Percentiles rank a stretch among this genome's conserved stretches.
These are phyloP conservation scores for Penicillium freii DNA, from an alignment of 2,329 filamentous ascomycete species.

Conservation along the genomic window DNA sequence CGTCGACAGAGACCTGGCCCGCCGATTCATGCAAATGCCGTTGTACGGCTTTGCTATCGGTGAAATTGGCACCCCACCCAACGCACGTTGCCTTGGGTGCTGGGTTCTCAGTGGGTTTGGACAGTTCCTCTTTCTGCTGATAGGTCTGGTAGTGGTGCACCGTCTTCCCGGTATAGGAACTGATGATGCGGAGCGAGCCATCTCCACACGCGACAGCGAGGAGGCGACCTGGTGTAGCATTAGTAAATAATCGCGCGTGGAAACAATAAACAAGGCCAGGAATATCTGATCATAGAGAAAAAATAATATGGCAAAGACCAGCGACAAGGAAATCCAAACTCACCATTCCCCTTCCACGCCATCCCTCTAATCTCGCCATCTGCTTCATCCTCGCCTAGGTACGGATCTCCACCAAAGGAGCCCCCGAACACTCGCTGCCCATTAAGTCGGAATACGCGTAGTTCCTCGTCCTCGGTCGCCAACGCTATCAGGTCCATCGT, in stretches of 20 bases:
- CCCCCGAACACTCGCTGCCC: constrained; percentile 66
- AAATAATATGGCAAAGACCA: not conserved
- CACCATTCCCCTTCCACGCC: constrained; percentile 68
- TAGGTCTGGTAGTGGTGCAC: constrained; percentile 64
- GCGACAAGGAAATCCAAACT: constrained; percentile 22
- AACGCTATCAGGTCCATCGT: constrained; percentile 79
- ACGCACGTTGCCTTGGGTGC: constrained; percentile 45
- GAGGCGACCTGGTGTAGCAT: constrained; percentile 51
- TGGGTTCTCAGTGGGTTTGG: not conserved
- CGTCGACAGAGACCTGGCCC: constrained; percentile 41
- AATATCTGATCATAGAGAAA: not conserved
- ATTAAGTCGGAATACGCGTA: constrained; percentile 76
- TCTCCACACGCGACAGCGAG: constrained; percentile 83
- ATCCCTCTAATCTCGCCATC: constrained; percentile 46
- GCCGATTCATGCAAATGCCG: constrained; percentile 38
- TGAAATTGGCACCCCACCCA: constrained; percentile 57
- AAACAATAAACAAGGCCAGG: not conserved
- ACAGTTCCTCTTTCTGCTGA: constrained; percentile 15
- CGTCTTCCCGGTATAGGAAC: constrained; percentile 76
- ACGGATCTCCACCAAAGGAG: constrained; percentile 40
- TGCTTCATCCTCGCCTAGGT: constrained; percentile 45
- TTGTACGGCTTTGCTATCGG: constrained; percentile 48
- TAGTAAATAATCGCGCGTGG: not conserved
- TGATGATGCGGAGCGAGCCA: constrained; percentile 72
- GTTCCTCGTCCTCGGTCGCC: constrained; percentile 63